These are phyloP conservation scores for Persicaria tinctoria DNA, from an alignment of 148 eudicot genomes.

Conservation along the genomic window DNA sequence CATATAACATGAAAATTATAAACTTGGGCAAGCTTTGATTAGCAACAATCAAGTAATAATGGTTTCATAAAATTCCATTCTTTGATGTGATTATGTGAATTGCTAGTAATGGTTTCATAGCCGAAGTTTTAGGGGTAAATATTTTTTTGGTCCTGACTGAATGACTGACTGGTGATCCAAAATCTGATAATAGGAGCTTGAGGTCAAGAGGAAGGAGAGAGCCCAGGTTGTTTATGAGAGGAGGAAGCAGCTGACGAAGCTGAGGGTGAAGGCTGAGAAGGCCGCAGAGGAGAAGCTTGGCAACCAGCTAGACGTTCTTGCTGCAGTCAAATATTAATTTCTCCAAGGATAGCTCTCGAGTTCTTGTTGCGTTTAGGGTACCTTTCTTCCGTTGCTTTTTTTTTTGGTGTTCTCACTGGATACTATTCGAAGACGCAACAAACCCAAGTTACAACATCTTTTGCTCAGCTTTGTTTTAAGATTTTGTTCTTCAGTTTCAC, in stretches of 20 bases:
- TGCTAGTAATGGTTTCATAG: no score
- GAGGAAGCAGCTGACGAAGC: constrained; percentile 43
- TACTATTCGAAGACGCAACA: not conserved
- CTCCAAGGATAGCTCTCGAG: not conserved
- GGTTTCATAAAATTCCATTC: no score
- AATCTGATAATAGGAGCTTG: constrained; percentile 36
- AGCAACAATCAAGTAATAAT: no score
- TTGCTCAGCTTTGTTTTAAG: not conserved
- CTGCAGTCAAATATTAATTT: constrained; percentile 43
- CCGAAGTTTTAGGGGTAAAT: not conserved
- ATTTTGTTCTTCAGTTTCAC: no score
- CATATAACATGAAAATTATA: no score
- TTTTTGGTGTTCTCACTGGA: not conserved
- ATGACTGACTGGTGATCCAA: not conserved
- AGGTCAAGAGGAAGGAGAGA: constrained; percentile 63
- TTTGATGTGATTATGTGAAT: no score
- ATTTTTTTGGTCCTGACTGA: not conserved
- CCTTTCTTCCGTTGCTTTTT: not conserved
- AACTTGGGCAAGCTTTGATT: no score
- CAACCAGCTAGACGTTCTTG: constrained; percentile 43
- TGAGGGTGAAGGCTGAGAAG: constrained; percentile 55
- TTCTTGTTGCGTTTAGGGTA: not conserved
- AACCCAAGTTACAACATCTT: not conserved
- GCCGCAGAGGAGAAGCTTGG: constrained; percentile 58
- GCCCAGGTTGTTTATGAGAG: constrained; percentile 46